Conservation (phyloP, 371 early-diverging fungal species). For the Saksenaea oblongispora region DNA sequence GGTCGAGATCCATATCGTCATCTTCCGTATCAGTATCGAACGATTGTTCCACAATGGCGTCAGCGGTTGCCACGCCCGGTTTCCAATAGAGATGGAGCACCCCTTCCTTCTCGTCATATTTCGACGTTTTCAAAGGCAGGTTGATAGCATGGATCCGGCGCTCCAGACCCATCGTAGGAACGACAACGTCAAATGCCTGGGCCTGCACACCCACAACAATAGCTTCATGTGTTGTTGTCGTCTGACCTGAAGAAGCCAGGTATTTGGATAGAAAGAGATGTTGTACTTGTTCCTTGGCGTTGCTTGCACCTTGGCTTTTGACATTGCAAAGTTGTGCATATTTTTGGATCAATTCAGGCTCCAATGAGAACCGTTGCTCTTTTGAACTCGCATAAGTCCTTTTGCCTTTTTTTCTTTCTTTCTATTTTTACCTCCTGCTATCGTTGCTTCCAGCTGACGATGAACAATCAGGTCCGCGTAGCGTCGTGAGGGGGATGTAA, state of each 20-base stretch:
- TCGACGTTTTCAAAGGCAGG: constrained; percentile 38
- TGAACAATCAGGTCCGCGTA: constrained; percentile 97
- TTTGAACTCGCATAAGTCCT: too few relatives aligned
- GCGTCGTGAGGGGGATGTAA: constrained; percentile 91
- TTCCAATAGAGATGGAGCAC: constrained; percentile 56
- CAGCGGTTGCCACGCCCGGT: constrained; percentile 35
- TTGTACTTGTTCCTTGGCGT: constrained; percentile 75
- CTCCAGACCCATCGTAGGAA: constrained; percentile 62
- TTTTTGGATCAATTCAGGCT: constrained; percentile 38
- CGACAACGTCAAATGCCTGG: constrained; percentile 63
- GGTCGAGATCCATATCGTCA: constrained; percentile 13
- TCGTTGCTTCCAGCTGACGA: constrained; percentile 56
- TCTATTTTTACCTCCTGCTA: constrained; percentile 20
- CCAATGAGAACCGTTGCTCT: constrained; percentile 54
- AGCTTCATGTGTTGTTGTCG: constrained; percentile 36
- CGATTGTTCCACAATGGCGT: constrained; percentile 26
- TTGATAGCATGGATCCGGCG: constrained; percentile 49
- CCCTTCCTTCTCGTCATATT: constrained; percentile 38
- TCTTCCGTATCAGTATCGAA: constrained; percentile 16
- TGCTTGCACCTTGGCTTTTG: constrained; percentile 60
- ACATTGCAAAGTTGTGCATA: constrained; percentile 71
- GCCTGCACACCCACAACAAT: constrained; percentile 52
- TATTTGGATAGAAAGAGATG: constrained; percentile 66
- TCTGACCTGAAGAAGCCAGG: constrained; percentile 27
- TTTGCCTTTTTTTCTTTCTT: not conserved